Evolutionary conservation across 495 filamentous ascomycete species (phyloP).

Genomic region (Neurospora intermedia): DNA sequence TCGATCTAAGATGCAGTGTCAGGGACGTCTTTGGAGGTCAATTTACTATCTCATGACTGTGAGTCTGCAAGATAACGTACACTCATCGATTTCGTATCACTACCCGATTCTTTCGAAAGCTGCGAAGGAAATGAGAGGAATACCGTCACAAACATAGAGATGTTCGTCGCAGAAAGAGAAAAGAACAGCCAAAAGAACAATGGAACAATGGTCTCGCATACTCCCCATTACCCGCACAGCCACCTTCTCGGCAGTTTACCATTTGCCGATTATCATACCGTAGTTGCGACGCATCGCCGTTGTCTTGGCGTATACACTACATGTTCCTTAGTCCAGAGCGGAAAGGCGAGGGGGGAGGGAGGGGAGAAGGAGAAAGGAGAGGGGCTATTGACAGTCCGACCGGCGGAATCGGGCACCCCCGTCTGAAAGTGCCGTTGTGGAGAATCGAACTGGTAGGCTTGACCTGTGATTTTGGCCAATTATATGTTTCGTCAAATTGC

Average conservation of each 20-base stretch:
- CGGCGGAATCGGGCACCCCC: not conserved
- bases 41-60: conserved; percentile 58
- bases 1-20: conserved; percentile 45
- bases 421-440: not conserved
- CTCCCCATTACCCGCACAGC: not conserved
- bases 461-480: not conserved
- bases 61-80: conserved; percentile 22
- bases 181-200: not conserved
- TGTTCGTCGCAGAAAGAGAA: not conserved
- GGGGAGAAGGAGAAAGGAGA: not conserved
- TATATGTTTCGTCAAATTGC: not conserved
- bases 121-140: too few relatives aligned
- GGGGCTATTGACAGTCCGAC: not conserved
- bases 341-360: not conserved
- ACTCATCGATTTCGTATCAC: not conserved
- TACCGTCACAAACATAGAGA: too few relatives aligned
- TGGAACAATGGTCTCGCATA: not conserved
- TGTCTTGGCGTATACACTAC: too few relatives aligned
- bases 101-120: not conserved
- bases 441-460: not conserved
- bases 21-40: conserved; percentile 53
- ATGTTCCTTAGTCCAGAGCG: too few relatives aligned
- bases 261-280: too few relatives aligned
- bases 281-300: too few relatives aligned
- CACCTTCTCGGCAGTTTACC: too few relatives aligned